These are phyloP conservation scores for Saccharomycopsis amapae DNA, from an alignment of 805 yeast genomes.

Conservation along the genomic window DNA sequence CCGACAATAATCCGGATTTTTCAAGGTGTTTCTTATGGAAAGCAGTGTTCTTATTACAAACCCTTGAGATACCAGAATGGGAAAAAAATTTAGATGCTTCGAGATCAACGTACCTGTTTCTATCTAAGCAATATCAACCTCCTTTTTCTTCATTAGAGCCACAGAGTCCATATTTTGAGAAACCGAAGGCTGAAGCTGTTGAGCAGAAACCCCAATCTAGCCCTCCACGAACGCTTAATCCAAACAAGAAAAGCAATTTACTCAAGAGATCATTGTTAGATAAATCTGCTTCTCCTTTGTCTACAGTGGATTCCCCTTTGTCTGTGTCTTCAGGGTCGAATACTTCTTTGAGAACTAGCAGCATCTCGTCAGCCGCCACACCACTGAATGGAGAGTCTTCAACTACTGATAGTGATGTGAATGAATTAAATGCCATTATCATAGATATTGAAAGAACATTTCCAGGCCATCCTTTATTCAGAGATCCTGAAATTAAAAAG, in stretches of 20 bases:
- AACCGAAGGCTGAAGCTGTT: background rate
- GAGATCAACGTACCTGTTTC: conserved; percentile 8
- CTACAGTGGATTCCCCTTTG: background rate
- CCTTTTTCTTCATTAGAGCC: conserved; percentile 4
- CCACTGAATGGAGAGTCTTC: background rate
- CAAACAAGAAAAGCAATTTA: background rate
- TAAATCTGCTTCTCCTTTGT: background rate
- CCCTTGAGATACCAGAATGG: conserved; percentile 11
- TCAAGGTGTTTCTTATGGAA: conserved; percentile 20
- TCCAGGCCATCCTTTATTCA: conserved; percentile 18
- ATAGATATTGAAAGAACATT: conserved; percentile 21
- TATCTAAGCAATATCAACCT: conserved; percentile 7
- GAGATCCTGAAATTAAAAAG: conserved; percentile 12
- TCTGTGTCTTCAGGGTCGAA: background rate
- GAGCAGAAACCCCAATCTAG: background rate
- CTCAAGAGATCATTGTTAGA: background rate
- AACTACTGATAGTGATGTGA: conserved; percentile 1
- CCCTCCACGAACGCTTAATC: background rate
- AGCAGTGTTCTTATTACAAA: conserved; percentile 10
- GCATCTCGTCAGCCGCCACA: background rate
- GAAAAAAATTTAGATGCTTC: conserved; percentile 3
- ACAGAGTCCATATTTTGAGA: conserved; percentile 9
- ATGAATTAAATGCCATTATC: conserved; percentile 19
- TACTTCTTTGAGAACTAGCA: background rate
- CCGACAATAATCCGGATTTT: conserved; percentile 5